Percentiles rank a stretch among this genome's conserved stretches.
Evolutionary conservation across 2,329 filamentous ascomycete genomes (phyloP).

Genomic region (Hymenoscyphus fraxineus): DNA sequence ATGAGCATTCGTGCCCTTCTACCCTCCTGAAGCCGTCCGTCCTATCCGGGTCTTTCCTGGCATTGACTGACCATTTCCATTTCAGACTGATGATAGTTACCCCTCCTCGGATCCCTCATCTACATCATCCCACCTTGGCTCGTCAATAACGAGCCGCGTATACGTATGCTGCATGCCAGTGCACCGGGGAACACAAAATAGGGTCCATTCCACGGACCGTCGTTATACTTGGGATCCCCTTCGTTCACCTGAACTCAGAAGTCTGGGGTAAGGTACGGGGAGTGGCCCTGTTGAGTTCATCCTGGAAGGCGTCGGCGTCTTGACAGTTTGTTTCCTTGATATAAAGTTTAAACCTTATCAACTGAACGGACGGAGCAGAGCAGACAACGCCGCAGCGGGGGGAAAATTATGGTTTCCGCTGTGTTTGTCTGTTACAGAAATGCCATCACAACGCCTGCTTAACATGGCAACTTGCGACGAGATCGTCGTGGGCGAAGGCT

Average conservation of each 20-base stretch:
- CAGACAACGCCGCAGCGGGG: not conserved
- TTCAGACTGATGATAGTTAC: not conserved
- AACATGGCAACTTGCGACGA: not conserved
- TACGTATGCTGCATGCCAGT: not conserved
- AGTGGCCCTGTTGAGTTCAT: not conserved
- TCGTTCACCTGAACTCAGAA: not conserved
- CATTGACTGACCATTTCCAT: not conserved
- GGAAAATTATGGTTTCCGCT: not conserved
- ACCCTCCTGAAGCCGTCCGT: not conserved
- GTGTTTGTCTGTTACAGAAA: not conserved
- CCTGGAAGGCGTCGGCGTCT: not conserved
- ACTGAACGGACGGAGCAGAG: not conserved
- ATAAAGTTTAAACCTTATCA: not conserved
- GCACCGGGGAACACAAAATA: constrained; percentile 1
- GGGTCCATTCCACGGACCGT: not conserved
- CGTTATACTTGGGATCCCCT: not conserved
- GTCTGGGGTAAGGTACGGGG: not conserved
- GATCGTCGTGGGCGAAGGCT: not conserved
- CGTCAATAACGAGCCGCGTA: not conserved
- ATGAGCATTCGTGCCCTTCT: not conserved
- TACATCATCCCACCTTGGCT: not conserved
- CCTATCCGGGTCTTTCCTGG: not conserved
- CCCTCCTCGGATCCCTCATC: not conserved
- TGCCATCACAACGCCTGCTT: not conserved
- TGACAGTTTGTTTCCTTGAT: not conserved